Evolutionary conservation across 768 basidiomycete genomes (phyloP).

Genomic region (Tulasnella sp.): DNA sequence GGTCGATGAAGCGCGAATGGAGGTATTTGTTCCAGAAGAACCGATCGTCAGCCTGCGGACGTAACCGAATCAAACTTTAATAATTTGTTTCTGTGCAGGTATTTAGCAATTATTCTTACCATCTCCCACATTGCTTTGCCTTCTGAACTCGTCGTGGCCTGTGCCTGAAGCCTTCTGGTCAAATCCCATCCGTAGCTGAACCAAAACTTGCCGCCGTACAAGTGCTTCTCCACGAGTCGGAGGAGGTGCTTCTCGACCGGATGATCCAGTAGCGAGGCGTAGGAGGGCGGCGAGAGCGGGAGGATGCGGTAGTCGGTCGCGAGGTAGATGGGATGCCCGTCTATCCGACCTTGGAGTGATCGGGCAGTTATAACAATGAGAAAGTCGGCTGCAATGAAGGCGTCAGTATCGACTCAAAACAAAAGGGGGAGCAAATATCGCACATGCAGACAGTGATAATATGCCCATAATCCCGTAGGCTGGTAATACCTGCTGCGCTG

Average conservation of each 20-base stretch:
- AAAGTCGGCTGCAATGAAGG: slow-evolving; percentile 64
- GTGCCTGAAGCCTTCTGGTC: slow-evolving; percentile 76
- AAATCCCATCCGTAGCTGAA: slow-evolving; percentile 89
- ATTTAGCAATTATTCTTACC: slow-evolving; percentile 41
- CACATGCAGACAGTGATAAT: slow-evolving; percentile 33
- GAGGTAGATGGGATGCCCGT: slow-evolving; percentile 79
- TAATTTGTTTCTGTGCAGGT: no score
- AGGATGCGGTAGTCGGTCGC: slow-evolving; percentile 88
- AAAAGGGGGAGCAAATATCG: slow-evolving; percentile 16
- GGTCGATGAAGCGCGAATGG: slow-evolving; percentile 52
- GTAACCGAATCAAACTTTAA: no score
- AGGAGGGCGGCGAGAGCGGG: slow-evolving; percentile 57
- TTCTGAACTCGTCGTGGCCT: slow-evolving; percentile 42
- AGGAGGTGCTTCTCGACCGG: slow-evolving; percentile 83
- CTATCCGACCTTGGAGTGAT: slow-evolving; percentile 62
- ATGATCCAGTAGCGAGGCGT: slow-evolving; percentile 51
- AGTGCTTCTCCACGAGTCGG: slow-evolving; percentile 75
- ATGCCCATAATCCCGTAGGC: slow-evolving; percentile 40
- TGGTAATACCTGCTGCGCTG: slow-evolving; percentile 29
- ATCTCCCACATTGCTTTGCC: slow-evolving; percentile 64
- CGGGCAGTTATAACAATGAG: slow-evolving; percentile 80
- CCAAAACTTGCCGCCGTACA: slow-evolving; percentile 68
- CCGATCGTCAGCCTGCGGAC: slow-evolving; percentile 80
- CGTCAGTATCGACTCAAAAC: slow-evolving; percentile 2
- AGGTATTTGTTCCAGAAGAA: slow-evolving; percentile 96